A percentile compares a stretch with the other conserved stretches of the same genome.
These are phyloP conservation scores for Lentinula guzmanii DNA, from an alignment of 768 basidiomycete species.

Conservation along the genomic window DNA sequence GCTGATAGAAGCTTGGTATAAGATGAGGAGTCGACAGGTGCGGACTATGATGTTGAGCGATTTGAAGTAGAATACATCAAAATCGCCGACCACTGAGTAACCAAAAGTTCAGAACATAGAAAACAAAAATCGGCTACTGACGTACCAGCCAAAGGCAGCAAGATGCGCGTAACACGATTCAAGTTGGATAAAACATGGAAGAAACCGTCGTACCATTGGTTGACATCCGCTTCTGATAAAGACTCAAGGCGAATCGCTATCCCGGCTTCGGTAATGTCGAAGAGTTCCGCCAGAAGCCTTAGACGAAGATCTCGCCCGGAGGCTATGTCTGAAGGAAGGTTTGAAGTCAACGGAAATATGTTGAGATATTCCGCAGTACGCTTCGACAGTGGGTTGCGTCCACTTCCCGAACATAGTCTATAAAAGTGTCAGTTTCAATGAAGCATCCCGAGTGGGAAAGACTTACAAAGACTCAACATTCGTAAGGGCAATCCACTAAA, in stretches of 20 bases:
- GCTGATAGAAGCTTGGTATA: background rate
- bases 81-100: slow-evolving; percentile 5
- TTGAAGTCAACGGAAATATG: slow-evolving; percentile 21
- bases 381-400: slow-evolving; percentile 28
- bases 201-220: slow-evolving; percentile 8
- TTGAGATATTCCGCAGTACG: slow-evolving; percentile 19
- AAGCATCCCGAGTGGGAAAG: background rate
- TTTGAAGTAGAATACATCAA: slow-evolving; percentile 7
- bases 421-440: background rate
- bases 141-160: slow-evolving; percentile 9
- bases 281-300: slow-evolving; percentile 24
- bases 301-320: slow-evolving; percentile 26
- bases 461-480: slow-evolving; percentile 28
- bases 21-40: slow-evolving; percentile 3
- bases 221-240: slow-evolving; percentile 17
- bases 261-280: slow-evolving; percentile 21
- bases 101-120: background rate
- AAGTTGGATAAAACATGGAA: slow-evolving; percentile 16
- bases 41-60: slow-evolving; percentile 2
- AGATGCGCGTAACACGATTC: slow-evolving; percentile 13
- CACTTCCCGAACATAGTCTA: slow-evolving; percentile 31
- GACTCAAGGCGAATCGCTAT: slow-evolving; percentile 17
- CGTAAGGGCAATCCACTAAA: slow-evolving; percentile 28
- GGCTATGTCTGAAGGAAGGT: slow-evolving; percentile 15
- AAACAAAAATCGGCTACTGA: background rate